phyloP scores from a whole-genome alignment of 163 green algal species.

The Chlorella variabilis region DNA sequence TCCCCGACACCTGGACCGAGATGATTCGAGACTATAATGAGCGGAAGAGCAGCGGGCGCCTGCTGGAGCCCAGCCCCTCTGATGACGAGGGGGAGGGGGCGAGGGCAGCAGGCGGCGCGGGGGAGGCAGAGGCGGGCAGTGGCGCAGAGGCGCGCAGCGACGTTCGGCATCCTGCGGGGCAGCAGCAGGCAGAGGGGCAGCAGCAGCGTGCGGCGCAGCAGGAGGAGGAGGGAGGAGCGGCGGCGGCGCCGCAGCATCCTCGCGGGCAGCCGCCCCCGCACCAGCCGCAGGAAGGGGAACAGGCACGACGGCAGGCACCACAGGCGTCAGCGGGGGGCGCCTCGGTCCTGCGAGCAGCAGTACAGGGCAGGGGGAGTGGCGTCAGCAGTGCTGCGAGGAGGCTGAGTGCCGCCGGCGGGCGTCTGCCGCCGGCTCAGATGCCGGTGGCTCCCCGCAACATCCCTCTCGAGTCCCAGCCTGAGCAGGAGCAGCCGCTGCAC shows the following conservation, averaged over 20 bases:
- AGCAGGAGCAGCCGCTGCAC: background rate
- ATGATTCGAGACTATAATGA: slow-evolving; percentile 22
- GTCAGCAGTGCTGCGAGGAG: background rate
- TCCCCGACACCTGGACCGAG: slow-evolving; percentile 8
- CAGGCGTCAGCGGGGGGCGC: too few species aligned
- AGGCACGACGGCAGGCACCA: too few species aligned
- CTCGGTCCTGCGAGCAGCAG: background rate
- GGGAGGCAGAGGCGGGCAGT: background rate
- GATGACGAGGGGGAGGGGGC: background rate
- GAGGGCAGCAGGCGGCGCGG: background rate
- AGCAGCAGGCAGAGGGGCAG: background rate
- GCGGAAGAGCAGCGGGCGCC: background rate
- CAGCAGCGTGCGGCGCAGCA: background rate
- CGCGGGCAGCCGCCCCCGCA: too few species aligned
- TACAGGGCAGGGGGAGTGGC: background rate
- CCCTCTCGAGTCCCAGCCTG: slow-evolving; percentile 27
- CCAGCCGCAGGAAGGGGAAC: too few species aligned
- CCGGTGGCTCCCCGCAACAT: slow-evolving; percentile 19
- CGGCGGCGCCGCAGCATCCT: background rate
- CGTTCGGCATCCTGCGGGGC: background rate
- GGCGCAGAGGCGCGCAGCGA: too few species aligned
- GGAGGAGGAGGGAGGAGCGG: background rate
- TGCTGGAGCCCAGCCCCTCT: slow-evolving; percentile 29
- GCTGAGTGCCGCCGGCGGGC: background rate
- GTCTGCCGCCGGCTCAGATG: background rate